Conservation (phyloP, 768 basidiomycete genomes). For the Russula dissimulans region DNA sequence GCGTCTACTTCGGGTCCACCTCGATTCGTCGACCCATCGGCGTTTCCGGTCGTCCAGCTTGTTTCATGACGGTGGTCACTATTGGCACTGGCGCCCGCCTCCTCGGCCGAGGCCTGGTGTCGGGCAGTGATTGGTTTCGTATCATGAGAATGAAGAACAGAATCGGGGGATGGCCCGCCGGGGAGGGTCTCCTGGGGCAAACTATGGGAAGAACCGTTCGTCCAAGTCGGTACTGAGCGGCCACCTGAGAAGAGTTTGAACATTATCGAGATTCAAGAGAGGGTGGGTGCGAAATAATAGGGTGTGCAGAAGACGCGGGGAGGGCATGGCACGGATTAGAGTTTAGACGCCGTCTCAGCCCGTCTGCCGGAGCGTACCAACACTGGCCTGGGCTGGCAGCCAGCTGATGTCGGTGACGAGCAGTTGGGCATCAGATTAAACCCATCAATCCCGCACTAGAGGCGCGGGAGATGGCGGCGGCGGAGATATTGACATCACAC, state of each 20-base stretch:
- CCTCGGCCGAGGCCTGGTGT: background rate
- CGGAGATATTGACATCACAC: no score
- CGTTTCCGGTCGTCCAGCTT: no score
- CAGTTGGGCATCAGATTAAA: background rate
- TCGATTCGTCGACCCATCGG: background rate
- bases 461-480: background rate
- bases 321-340: background rate
- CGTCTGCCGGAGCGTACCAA: no score
- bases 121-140: background rate
- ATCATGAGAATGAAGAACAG: background rate
- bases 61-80: background rate
- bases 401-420: background rate
- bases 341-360: background rate
- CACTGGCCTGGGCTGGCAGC: background rate
- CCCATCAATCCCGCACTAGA: background rate
- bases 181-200: background rate
- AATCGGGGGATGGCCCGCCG: conserved; percentile 9
- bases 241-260: background rate
- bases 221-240: background rate
- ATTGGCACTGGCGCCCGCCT: background rate
- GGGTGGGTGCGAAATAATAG: background rate
- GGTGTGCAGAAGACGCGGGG: background rate
- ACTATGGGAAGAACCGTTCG: background rate
- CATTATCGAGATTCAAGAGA: background rate
- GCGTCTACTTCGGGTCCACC: background rate